Evolutionary conservation across 2,329 filamentous ascomycete species (phyloP).

Genomic region (Cercospora sp.): DNA sequence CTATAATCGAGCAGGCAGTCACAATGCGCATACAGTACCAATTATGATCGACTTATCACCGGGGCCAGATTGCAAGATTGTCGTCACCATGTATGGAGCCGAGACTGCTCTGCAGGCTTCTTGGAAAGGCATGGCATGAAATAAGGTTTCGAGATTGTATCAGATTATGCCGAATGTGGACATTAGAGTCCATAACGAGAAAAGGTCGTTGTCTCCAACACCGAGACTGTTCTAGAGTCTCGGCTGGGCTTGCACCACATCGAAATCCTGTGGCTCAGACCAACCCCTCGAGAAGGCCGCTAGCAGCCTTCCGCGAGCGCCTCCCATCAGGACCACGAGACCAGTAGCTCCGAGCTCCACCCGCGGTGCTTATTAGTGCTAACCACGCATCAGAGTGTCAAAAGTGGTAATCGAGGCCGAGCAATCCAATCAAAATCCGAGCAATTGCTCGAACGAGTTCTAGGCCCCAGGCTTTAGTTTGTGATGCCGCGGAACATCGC

Average conservation of each 20-base stretch:
- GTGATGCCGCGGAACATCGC: not conserved
- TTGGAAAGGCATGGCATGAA: not conserved
- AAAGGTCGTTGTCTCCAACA: not conserved
- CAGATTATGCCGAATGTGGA: not conserved
- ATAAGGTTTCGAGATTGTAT: not conserved
- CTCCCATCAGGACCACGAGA: not conserved
- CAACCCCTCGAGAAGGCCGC: not conserved
- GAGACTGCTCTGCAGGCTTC: not conserved
- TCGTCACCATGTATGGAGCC: not conserved
- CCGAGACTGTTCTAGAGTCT: not conserved
- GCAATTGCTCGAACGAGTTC: not conserved
- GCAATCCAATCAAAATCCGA: not conserved
- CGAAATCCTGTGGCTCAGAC: not conserved
- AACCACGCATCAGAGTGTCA: not conserved
- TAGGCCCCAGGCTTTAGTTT: not conserved
- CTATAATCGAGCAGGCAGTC: not conserved
- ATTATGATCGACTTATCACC: not conserved
- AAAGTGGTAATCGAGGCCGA: not conserved
- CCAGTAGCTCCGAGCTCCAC: not conserved
- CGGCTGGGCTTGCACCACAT: not conserved
- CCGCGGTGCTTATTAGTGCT: not conserved
- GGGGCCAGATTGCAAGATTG: not conserved
- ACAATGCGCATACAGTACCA: not conserved
- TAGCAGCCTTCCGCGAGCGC: not conserved
- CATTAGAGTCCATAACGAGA: not conserved